These are phyloP conservation scores for Medicago truncatula DNA, from an alignment of 306 rosid species.

Conservation along the genomic window MtrunA17r5.0-ANR NC_053046.1:32959501-32960000, in stretches of 20 bases:
- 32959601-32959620: constrained; percentile 13
- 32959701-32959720: constrained; percentile 75
- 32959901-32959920: constrained; percentile 72
- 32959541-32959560: constrained; percentile 2
- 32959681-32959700: constrained; percentile 65
- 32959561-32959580: not conserved
- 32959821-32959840: constrained; percentile 78
- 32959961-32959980: constrained; percentile 89
- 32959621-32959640: not conserved
- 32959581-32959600: constrained; percentile 11
- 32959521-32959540: constrained; percentile 11
- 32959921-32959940: constrained; percentile 66
- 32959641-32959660: constrained; percentile 69
- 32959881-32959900: constrained; percentile 63
- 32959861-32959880: constrained; percentile 69
- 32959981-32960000: constrained; percentile 56
- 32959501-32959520: constrained; percentile 17
- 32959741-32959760: constrained; percentile 48
- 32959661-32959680: constrained; percentile 74
- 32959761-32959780: constrained; percentile 50
- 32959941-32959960: constrained; percentile 80
- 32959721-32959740: constrained; percentile 53
- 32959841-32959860: constrained; percentile 81
- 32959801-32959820: constrained; percentile 72
- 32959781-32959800: constrained; percentile 62